These are phyloP conservation scores for Penstemon newberryi DNA, from an alignment of 257 asterid species.

Conservation along the genomic window DNA sequence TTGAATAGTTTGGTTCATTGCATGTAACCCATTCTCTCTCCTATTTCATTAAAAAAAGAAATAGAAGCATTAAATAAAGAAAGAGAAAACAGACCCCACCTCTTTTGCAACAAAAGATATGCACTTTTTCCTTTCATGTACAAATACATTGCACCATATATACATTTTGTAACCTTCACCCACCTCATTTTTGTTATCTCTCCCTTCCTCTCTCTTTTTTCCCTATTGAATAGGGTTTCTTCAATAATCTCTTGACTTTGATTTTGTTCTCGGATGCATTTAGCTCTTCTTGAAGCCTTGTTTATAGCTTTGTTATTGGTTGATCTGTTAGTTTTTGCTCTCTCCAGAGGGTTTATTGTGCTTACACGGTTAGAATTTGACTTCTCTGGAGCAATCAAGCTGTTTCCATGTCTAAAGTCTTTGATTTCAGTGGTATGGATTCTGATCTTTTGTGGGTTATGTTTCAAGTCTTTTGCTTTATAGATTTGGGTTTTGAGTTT, in stretches of 20 bases:
- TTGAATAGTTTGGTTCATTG: conserved; percentile 55
- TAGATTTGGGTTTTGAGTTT: not conserved
- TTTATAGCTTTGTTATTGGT: conserved; percentile 40
- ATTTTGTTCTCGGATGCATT: conserved; percentile 57
- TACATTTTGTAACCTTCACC: conserved; percentile 24
- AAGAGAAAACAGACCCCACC: conserved; percentile 36
- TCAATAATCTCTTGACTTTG: conserved; percentile 27
- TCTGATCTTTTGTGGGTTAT: conserved; percentile 32
- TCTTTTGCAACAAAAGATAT: conserved; percentile 45
- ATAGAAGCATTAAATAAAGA: not conserved
- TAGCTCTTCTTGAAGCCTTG: conserved; percentile 36
- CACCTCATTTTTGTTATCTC: not conserved
- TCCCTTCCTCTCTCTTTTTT: conserved; percentile 44
- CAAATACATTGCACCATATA: not conserved
- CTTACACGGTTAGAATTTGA: conserved; percentile 40
- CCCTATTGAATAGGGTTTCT: conserved; percentile 80
- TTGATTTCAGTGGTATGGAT: conserved; percentile 75
- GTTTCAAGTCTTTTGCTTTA: not conserved
- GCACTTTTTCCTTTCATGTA: conserved; percentile 16
- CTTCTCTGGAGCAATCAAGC: conserved; percentile 31
- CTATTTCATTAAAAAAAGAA: conserved; percentile 3
- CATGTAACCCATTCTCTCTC: conserved; percentile 38
- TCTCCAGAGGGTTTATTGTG: conserved; percentile 56
- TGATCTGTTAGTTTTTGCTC: conserved; percentile 57
- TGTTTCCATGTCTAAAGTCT: conserved; percentile 67